These are phyloP conservation scores for Chlorella sp. DNA, from an alignment of 139 green algal genomes.

Conservation along the genomic window DNA sequence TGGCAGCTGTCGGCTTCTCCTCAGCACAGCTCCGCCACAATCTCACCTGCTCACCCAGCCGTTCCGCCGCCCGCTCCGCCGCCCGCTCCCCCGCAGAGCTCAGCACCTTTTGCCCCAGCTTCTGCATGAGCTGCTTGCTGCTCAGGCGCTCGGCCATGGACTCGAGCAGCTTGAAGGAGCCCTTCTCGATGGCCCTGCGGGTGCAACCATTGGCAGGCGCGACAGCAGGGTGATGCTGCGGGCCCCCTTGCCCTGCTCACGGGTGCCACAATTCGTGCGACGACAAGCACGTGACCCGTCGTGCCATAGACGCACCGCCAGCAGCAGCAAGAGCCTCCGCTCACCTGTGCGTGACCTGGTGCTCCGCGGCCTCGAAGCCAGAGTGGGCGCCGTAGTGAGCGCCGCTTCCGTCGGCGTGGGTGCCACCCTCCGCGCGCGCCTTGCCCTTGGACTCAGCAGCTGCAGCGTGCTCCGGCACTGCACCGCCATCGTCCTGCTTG, in stretches of 20 bases:
- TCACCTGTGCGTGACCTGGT: constrained; percentile 17
- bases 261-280: no score
- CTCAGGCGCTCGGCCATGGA: constrained; percentile 18
- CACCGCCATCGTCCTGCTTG: no score
- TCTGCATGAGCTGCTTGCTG: constrained; percentile 28
- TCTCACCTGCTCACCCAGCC: constrained; percentile 20
- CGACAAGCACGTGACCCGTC: neutral
- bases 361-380: constrained; percentile 22
- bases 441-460: no score
- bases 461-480: no score
- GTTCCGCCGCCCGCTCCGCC: constrained; percentile 16
- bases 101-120: constrained; percentile 21
- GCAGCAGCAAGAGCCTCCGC: neutral
- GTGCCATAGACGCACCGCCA: neutral
- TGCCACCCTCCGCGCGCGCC: no score
- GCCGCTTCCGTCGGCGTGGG: no score
- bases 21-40: no score
- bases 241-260: no score
- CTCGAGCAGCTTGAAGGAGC: constrained; percentile 34
- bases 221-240: neutral
- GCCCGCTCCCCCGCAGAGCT: constrained; percentile 11
- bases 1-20: no score
- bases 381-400: no score
- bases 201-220: neutral
- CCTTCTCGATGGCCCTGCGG: constrained; percentile 39